Conservation (phyloP, 805 yeast species). For the Lachancea fermentati region DNA sequence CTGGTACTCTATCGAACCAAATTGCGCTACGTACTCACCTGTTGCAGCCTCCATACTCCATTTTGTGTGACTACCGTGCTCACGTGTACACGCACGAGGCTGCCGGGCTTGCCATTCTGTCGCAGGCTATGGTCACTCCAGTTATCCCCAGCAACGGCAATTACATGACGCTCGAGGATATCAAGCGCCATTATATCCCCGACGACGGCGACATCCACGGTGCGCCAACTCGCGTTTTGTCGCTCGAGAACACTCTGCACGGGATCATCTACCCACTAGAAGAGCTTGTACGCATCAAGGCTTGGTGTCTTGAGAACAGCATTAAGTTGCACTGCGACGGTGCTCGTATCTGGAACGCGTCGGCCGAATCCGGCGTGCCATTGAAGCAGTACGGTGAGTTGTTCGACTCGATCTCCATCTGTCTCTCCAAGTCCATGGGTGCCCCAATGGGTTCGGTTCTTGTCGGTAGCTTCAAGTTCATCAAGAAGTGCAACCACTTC, state of each 20-base stretch:
- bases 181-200: conserved; percentile 51
- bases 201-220: conserved; percentile 81
- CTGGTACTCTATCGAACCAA: conserved; percentile 91
- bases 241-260: conserved; percentile 83
- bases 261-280: conserved; percentile 78
- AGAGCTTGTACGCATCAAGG: conserved; percentile 65
- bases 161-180: conserved; percentile 76
- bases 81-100: conserved; percentile 85
- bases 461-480: conserved; percentile 58
- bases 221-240: conserved; percentile 82
- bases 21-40: conserved; percentile 73
- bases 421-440: conserved; percentile 84
- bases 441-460: conserved; percentile 91
- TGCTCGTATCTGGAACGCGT: conserved; percentile 94
- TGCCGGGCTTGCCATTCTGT: conserved; percentile 82
- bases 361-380: conserved; percentile 57
- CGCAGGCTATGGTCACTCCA: conserved; percentile 88
- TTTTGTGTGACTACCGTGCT: conserved; percentile 79
- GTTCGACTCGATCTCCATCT: conserved; percentile 86
- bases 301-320: conserved; percentile 57
- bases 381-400: conserved; percentile 63
- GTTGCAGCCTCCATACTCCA: conserved; percentile 67
- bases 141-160: conserved; percentile 72
- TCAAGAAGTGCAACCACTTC: conserved; percentile 73
- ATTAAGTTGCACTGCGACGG: conserved; percentile 82